A percentile compares a stretch with the other conserved stretches of the same genome.
These are phyloP conservation scores for Penicillium riverlandense DNA, from an alignment of 495 filamentous ascomycete genomes.

Conservation along the genomic window DNA sequence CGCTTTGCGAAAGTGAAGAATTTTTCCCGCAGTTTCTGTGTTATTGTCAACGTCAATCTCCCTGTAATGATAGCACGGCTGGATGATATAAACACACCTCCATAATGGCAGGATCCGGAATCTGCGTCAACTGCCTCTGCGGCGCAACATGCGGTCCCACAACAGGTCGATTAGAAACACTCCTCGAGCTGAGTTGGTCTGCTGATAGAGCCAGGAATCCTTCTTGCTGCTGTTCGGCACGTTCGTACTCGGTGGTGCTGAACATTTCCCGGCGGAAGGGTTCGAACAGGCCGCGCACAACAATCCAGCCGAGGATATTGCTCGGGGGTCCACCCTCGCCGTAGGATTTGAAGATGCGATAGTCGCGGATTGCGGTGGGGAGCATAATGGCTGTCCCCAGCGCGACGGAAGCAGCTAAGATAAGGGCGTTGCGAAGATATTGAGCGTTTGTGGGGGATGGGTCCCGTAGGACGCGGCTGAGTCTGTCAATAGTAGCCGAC, in stretches of 20 bases:
- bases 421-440: background rate
- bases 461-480: too few relatives aligned
- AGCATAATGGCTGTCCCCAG: conserved; percentile 14
- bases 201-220: conserved; percentile 9
- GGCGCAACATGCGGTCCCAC: conserved; percentile 30
- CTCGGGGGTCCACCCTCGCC: conserved; percentile 26
- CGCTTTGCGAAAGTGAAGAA: conserved; percentile 18
- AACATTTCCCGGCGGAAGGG: conserved; percentile 28
- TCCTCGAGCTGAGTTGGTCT: conserved; percentile 6
- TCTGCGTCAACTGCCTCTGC: conserved; percentile 26
- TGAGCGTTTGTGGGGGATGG: too few relatives aligned
- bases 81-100: conserved; percentile 14
- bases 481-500: too few relatives aligned
- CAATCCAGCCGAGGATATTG: conserved; percentile 29
- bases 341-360: conserved; percentile 23
- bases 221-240: conserved; percentile 3
- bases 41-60: too few relatives aligned
- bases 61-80: too few relatives aligned
- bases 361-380: conserved; percentile 25
- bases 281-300: conserved; percentile 16
- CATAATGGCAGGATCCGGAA: conserved; percentile 16
- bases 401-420: conserved; percentile 14
- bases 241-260: conserved; percentile 21
- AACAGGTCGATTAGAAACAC: conserved; percentile 10
- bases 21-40: conserved; percentile 17